Evolutionary conservation across 164 flowering plant species (phyloP).

Genomic region (Malania oleifera): DNA sequence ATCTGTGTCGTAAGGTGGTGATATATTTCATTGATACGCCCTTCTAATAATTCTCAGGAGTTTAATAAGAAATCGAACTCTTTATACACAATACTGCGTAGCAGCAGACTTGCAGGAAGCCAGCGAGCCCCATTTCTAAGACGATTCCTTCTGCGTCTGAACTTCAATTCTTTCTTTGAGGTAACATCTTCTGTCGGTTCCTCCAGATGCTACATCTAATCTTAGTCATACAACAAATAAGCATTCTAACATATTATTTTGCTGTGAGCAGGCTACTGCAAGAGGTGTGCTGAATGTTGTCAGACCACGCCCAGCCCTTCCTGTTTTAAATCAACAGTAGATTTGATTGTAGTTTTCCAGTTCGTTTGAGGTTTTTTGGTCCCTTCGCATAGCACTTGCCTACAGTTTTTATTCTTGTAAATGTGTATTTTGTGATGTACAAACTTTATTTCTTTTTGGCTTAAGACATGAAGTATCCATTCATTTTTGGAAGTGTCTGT

Average conservation of each 20-base stretch:
- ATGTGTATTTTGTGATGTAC: too few species aligned
- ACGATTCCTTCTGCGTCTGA: slow-evolving; percentile 85
- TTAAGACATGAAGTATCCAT: too few species aligned
- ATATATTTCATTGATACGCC: background rate
- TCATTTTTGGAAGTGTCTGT: too few species aligned
- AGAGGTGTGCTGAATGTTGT: slow-evolving; percentile 87
- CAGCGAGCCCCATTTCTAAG: slow-evolving; percentile 93
- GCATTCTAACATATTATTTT: slow-evolving; percentile 4
- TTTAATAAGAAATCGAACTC: slow-evolving; percentile 96
- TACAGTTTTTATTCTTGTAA: too few species aligned
- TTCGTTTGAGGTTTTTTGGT: too few species aligned
- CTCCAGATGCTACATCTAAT: background rate
- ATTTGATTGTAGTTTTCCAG: too few species aligned
- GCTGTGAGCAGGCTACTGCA: slow-evolving; percentile 71
- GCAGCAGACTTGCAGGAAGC: slow-evolving; percentile 95
- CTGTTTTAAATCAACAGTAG: slow-evolving; percentile 36
- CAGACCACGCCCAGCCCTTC: slow-evolving; percentile 54
- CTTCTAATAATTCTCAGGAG: slow-evolving; percentile 45
- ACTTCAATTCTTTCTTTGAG: slow-evolving; percentile 96
- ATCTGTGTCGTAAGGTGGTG: too few species aligned
- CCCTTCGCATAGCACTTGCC: too few species aligned
- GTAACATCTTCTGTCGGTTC: slow-evolving; percentile 26
- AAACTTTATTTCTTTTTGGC: too few species aligned
- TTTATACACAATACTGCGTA: slow-evolving; percentile 89
- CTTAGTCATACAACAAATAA: background rate